Conservation (phyloP, 192 early-diverging fungal genomes). For the Gamsiella multidivaricata region DNA sequence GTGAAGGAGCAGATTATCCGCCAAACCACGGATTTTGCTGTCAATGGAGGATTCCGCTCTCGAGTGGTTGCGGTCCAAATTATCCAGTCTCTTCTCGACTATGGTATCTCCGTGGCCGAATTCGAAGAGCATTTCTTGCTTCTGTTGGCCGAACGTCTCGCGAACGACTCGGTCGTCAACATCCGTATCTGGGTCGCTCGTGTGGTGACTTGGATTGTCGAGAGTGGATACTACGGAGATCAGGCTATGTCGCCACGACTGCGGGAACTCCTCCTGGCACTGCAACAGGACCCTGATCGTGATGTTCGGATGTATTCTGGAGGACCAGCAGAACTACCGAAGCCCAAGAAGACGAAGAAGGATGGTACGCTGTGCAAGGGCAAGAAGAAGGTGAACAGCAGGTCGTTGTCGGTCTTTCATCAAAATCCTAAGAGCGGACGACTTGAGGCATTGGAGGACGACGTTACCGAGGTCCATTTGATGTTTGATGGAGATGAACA, state of each 20-base stretch:
- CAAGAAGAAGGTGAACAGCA: neutral
- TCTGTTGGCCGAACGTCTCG: constrained; percentile 63
- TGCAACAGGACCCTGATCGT: constrained; percentile 43
- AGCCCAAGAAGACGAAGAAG: constrained; percentile 15
- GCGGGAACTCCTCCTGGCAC: neutral
- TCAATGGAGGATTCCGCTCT: constrained; percentile 48
- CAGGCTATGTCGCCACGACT: constrained; percentile 9
- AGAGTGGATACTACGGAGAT: constrained; percentile 47
- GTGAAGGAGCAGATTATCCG: constrained; percentile 34
- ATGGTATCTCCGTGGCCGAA: constrained; percentile 66
- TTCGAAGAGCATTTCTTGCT: constrained; percentile 81
- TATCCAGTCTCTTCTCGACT: constrained; percentile 70
- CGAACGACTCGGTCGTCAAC: constrained; percentile 73
- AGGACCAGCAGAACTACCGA: constrained; percentile 28
- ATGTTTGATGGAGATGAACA: constrained; percentile 12
- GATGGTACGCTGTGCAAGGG: neutral
- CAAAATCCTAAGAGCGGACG: constrained; percentile 39
- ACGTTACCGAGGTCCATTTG: constrained; percentile 11
- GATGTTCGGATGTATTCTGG: constrained; percentile 49
- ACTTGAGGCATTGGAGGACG: constrained; percentile 15
- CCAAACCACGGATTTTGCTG: constrained; percentile 34
- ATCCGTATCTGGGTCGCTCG: constrained; percentile 78
- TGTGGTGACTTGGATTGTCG: constrained; percentile 53
- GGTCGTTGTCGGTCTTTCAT: constrained; percentile 25
- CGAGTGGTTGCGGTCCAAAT: constrained; percentile 67